Base-by-base conservation (phyloP, 176 grass and related monocot genomes). In the Pontederia crassipes region DNA sequence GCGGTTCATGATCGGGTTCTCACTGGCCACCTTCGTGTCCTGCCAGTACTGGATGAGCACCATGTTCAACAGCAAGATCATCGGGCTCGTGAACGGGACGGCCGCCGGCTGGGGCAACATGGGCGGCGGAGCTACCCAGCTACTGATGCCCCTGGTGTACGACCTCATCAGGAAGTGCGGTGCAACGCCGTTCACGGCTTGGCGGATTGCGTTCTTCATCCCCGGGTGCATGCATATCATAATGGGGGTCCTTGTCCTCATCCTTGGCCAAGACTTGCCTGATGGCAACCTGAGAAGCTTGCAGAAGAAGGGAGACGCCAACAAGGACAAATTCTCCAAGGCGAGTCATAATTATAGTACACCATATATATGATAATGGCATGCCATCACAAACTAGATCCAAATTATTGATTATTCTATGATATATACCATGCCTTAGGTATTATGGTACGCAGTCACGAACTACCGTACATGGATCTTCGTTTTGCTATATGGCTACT, bases 1-100 rank as follows among this genome's bases (percentile, higher is more conserved):
- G 8, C 70, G 90, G 10, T 95, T 95, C 71, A 51, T 95, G 2
- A 95, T 95, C 14, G 90, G 83, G 16, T 89, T 95, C 68, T 95
- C 90, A 0, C 83, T 95, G 0, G 90, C 90, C 0, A 90, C 90
- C 0, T 95, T 89, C 58, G 90, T 95, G 10, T 82, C 90, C 0
- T 95, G 86, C 58, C 90, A 95, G 58, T 95, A 90, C 28, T 95
- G 86, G 80, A 95, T 84, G 83, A 89, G 86, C 75, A 95, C 90
- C 17, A 95, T 95, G 90, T 95, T 95, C 73, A 95, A 80, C 62
- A 72, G 79, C 68, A 81, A 82, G 90, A 95, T 95, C 57, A 82
- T 95, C 17, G 90, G 80, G 11, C 28, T 74, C 0, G 86, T 81
- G 1, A 95, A 95, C 17, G 86, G 80, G 3, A 64, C 88, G 0